A percentile compares a stretch with the other conserved stretches of the same genome.
phyloP scores from a whole-genome alignment of 129 eudicot species.

The Artemisia tridentata region DNA sequence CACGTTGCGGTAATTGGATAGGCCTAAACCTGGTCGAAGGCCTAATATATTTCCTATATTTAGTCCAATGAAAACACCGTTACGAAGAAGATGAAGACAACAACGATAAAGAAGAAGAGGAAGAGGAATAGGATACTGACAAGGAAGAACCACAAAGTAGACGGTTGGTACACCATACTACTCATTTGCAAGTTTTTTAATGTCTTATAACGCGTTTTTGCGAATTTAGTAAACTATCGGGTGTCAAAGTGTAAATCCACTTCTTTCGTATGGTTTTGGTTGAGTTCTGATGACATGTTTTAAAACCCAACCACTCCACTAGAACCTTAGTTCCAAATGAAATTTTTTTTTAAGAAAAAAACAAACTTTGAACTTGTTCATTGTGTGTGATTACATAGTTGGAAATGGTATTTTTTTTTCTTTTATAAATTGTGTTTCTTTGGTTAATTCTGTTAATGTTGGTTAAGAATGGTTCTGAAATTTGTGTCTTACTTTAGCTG shows the following conservation, averaged over 20 bases:
- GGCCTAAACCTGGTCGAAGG: too few species aligned
- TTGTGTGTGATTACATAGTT: conserved; percentile 3
- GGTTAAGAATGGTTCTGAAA: background rate
- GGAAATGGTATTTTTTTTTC: conserved; percentile 19
- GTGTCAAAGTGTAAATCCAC: background rate
- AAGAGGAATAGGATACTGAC: too few species aligned
- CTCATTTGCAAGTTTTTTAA: background rate
- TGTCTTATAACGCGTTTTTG: background rate
- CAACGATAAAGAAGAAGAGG: too few species aligned
- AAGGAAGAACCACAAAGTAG: too few species aligned
- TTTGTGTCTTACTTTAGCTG: conserved; percentile 14
- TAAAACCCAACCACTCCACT: conserved; percentile 32
- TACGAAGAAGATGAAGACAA: too few species aligned
- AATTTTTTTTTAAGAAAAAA: background rate
- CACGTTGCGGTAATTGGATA: too few species aligned
- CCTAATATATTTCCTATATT: too few species aligned
- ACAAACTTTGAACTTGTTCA: conserved; percentile 11
- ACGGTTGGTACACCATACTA: too few species aligned
- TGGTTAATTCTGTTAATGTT: background rate
- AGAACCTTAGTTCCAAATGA: conserved; percentile 1
- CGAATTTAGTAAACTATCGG: background rate
- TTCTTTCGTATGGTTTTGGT: background rate
- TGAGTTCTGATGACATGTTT: conserved; percentile 19
- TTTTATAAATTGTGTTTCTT: background rate
- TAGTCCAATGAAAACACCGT: too few species aligned